Conservation (phyloP, 345 rosid genomes). For the Excoecaria cochinchinensis region DNA sequence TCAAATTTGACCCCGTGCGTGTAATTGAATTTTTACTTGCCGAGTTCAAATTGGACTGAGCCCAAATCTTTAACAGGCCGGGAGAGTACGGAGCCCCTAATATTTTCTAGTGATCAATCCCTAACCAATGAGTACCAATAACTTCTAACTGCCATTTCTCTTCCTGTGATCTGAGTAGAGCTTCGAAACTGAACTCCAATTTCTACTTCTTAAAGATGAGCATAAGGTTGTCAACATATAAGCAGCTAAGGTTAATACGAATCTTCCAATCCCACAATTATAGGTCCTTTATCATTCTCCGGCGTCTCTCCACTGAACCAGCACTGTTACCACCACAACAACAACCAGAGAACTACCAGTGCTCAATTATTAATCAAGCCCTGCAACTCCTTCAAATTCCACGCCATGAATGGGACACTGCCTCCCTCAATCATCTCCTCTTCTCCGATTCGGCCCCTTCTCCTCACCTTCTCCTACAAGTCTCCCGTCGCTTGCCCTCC, state of each 20-base stretch:
- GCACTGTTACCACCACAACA: conserved; percentile 1
- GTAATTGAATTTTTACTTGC: too few relatives aligned
- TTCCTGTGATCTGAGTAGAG: too few relatives aligned
- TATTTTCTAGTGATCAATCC: too few relatives aligned
- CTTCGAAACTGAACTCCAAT: background rate
- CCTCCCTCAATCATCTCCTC: conserved; percentile 42
- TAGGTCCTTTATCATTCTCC: conserved; percentile 10
- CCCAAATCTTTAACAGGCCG: too few relatives aligned
- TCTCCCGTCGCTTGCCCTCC: conserved; percentile 56
- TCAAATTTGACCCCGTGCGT: too few relatives aligned
- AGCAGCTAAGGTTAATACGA: conserved; percentile 26
- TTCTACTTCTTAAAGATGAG: conserved; percentile 13
- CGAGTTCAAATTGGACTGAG: too few relatives aligned
- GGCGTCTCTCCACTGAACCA: conserved; percentile 32
- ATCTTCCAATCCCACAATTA: background rate
- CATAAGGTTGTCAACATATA: conserved; percentile 23
- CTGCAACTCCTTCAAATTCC: conserved; percentile 47
- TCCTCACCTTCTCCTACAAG: conserved; percentile 39
- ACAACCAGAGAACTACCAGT: conserved; percentile 9
- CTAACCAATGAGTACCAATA: too few relatives aligned
- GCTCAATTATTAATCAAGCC: conserved; percentile 35
- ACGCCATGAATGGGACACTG: conserved; percentile 51
- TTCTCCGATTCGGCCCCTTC: conserved; percentile 35
- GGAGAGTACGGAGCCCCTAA: too few relatives aligned
- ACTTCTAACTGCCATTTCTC: too few relatives aligned